Evolutionary conservation across 108 stramenopile genomes (phyloP).

Genomic region (Stephanodiscus minutulus): DNA sequence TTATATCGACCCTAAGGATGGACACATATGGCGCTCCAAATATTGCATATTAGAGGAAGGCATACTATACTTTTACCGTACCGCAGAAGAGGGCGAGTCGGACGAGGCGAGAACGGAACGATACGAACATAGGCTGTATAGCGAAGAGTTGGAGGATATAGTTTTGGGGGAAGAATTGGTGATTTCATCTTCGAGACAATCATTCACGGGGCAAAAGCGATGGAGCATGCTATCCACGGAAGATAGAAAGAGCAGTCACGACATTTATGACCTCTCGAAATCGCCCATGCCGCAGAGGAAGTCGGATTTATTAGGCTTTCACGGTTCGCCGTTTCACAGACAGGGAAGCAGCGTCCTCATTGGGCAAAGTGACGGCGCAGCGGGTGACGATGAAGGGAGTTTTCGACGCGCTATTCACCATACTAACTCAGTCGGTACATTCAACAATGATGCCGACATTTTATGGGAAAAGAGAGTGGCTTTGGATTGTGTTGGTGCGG

Average conservation of each 20-base stretch:
- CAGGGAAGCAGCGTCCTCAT: constrained; percentile 6
- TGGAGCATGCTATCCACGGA: constrained; percentile 1
- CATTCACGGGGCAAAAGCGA: constrained; percentile 1
- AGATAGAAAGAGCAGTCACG: constrained; percentile 18
- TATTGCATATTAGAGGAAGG: constrained; percentile 81
- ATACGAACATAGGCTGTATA: constrained; percentile 26
- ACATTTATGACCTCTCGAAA: constrained; percentile 46
- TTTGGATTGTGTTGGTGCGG: constrained; percentile 66
- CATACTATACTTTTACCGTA: constrained; percentile 78
- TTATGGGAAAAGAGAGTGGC: constrained; percentile 82
- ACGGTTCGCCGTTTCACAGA: constrained; percentile 13
- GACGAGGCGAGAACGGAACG: constrained; percentile 72
- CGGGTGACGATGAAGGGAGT: constrained; percentile 5
- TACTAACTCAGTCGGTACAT: constrained; percentile 37
- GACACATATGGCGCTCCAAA: constrained; percentile 75
- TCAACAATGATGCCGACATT: constrained; percentile 41
- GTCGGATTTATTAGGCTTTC: constrained; percentile 28
- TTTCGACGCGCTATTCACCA: constrained; percentile 1
- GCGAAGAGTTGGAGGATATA: constrained; percentile 19
- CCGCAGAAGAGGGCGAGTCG: constrained; percentile 62
- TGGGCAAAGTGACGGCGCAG: neutral
- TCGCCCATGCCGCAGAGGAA: constrained; percentile 62
- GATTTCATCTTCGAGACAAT: constrained; percentile 8
- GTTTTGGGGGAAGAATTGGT: constrained; percentile 11
- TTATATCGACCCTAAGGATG: constrained; percentile 66